These are phyloP conservation scores for Brassica carinata DNA, from an alignment of 345 rosid species.

Conservation along the genomic window DNA sequence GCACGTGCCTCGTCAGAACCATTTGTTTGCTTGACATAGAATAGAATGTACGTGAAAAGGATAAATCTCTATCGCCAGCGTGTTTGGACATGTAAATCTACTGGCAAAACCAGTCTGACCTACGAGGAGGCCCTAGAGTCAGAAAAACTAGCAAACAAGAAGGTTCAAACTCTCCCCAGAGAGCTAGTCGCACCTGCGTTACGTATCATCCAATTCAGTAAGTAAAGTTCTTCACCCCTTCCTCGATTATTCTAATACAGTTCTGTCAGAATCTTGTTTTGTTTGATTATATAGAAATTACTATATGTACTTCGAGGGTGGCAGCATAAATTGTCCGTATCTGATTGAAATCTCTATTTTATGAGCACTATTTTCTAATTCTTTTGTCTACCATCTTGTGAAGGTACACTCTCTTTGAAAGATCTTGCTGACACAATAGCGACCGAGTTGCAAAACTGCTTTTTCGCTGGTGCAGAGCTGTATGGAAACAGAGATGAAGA, in stretches of 20 bases:
- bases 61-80: constrained; percentile 79
- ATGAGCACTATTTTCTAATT: constrained; percentile 1
- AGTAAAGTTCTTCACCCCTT: constrained; percentile 33
- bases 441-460: constrained; percentile 56
- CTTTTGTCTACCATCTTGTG: constrained; percentile 31
- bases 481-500: constrained; percentile 59
- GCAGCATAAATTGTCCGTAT: background rate
- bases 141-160: constrained; percentile 68
- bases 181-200: constrained; percentile 75
- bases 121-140: constrained; percentile 96
- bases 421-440: constrained; percentile 79
- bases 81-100: constrained; percentile 82
- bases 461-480: constrained; percentile 68
- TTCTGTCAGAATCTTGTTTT: background rate
- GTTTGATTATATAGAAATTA: background rate
- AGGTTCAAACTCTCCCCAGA: constrained; percentile 73
- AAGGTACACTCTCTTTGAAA: constrained; percentile 84
- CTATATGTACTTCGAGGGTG: background rate
- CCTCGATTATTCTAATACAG: constrained; percentile 2
- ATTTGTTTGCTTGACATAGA: constrained; percentile 47
- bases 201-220: constrained; percentile 77
- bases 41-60: constrained; percentile 73
- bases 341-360: background rate
- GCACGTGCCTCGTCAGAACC: background rate
- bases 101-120: constrained; percentile 83